Evolutionary conservation across 116 monocot genomes (phyloP).

Genomic region (Zostera marina): DNA sequence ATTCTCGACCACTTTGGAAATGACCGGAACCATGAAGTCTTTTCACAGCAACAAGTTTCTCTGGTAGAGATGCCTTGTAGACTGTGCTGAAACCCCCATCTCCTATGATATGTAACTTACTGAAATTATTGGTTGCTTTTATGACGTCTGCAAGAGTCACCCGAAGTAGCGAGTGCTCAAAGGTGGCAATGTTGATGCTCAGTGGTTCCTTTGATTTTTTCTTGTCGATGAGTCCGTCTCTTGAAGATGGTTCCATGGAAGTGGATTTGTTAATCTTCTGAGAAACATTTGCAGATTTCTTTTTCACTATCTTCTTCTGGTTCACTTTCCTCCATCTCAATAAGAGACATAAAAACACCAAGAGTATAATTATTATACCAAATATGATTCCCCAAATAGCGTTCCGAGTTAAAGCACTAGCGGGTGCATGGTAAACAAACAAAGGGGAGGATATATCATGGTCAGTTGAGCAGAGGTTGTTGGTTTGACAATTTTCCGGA

Average conservation of each 20-base stretch:
- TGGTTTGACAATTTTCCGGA: slow-evolving; percentile 32
- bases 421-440: slow-evolving; percentile 17
- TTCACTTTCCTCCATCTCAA: slow-evolving; percentile 16
- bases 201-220: slow-evolving; percentile 30
- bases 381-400: slow-evolving; percentile 31
- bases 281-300: not conserved
- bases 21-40: slow-evolving; percentile 22
- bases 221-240: slow-evolving; percentile 52
- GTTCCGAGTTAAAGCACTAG: slow-evolving; percentile 16
- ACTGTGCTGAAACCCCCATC: slow-evolving; percentile 76
- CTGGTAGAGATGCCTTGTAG: slow-evolving; percentile 54
- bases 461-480: slow-evolving; percentile 19
- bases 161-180: slow-evolving; percentile 13
- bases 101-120: slow-evolving; percentile 48
- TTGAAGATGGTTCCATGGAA: slow-evolving; percentile 48
- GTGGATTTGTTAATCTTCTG: slow-evolving; percentile 18
- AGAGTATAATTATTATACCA: slow-evolving; percentile 10
- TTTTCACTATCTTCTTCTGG: slow-evolving; percentile 6
- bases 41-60: slow-evolving; percentile 61
- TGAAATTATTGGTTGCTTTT: slow-evolving; percentile 83
- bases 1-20: slow-evolving; percentile 45
- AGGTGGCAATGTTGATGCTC: slow-evolving; percentile 21
- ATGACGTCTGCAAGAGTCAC: slow-evolving; percentile 32
- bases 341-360: slow-evolving; percentile 19
- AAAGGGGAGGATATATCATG: slow-evolving; percentile 16